Evolutionary conservation across 768 basidiomycete species (phyloP), one percentile per base, ranked within the genome.

Genomic region (Pisolithus orientalis): DNA sequence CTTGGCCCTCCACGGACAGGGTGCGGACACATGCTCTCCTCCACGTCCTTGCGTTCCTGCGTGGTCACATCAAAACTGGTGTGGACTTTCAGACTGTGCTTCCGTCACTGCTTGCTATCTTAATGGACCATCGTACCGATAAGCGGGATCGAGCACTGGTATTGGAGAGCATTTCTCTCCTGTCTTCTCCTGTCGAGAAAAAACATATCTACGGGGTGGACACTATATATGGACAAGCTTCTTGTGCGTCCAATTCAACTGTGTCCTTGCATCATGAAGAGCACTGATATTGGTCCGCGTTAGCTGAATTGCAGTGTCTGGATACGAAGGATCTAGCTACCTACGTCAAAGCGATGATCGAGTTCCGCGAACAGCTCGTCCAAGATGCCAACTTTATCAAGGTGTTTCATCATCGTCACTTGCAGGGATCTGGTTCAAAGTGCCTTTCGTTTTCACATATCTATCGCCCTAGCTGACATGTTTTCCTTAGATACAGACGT

Each of bases 21-120:
- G 75, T 74, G 53, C 75, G 69, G 52, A 68, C 76, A 2, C 74
- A 82, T 1, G 84, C 92, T 0, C 71, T 97, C 8, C 71, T 77
- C 5, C 93, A 97, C 63, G 83, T 84, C 17, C 73, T 78, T 2
- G 90, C 92, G 0, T 94, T 94, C 67, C 66, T 98, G 11, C 76
- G 83, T 44, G 90, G 94, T 0, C 84, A 91, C 65, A 61, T 72
- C 2, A 71, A 77, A 44, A 69, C 75, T 39, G 73, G 75, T 37
- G 66, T 85, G 4, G 93, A 95, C 65, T 90, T 94, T 67, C 87
- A 94, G 65, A 84, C 82, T 0, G 76, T 94, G 6, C 61, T 93
- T 10, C 88, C 90, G 1, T 74, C 83, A 3, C 63, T 92, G 9
- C 70, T 93, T 1, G 77, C 85, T 21, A 76, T 82, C 9, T 59